Evolutionary conservation across 306 rosid genomes (phyloP).

Genomic region (Astragalus membranaceus): DNA sequence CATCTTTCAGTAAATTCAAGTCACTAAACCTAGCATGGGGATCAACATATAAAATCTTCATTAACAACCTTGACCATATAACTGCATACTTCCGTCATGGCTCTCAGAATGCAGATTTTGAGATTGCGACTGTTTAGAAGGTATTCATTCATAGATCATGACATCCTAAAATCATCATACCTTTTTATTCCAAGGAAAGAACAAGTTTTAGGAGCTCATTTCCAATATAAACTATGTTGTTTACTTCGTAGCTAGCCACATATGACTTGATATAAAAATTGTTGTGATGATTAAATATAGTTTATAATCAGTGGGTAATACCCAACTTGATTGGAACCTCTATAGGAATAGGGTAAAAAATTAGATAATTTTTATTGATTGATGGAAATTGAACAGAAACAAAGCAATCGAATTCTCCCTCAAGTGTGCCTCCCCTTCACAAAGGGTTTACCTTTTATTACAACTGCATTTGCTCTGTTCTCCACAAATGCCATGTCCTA

Average conservation of each 20-base stretch:
- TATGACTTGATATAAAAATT: neutral
- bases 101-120: slow-evolving; percentile 31
- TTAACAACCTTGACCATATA: neutral
- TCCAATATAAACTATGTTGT: neutral
- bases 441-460: neutral
- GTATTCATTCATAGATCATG: slow-evolving; percentile 13
- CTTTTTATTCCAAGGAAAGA: neutral
- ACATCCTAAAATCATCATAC: neutral
- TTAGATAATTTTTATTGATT: neutral
- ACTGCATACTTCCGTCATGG: slow-evolving; percentile 23
- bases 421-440: neutral
- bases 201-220: neutral
- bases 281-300: neutral
- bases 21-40: neutral
- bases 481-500: neutral
- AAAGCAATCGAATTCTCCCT: neutral
- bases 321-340: neutral
- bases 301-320: neutral
- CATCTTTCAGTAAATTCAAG: neutral
- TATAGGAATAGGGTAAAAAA: neutral
- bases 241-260: neutral
- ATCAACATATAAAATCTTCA: slow-evolving; percentile 9
- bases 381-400: neutral
- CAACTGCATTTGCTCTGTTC: neutral
- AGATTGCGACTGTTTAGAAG: slow-evolving; percentile 22